These are phyloP conservation scores for Austroboletus rostrupii DNA, from an alignment of 1,284 basidiomycete genomes.

Conservation along the genomic window DNA sequence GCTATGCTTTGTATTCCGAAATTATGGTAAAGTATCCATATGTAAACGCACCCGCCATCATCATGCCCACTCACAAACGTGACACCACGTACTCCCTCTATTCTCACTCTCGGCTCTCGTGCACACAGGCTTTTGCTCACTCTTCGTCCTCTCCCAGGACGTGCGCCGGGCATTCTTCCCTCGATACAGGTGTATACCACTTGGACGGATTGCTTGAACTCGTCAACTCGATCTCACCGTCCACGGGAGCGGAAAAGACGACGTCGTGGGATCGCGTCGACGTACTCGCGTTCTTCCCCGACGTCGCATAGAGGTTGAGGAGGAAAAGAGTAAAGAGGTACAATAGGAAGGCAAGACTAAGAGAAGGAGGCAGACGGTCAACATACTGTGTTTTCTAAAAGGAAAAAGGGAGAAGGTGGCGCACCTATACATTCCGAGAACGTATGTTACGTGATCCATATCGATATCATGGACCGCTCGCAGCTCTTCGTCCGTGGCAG, in stretches of 20 bases:
- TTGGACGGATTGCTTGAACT: slow-evolving; percentile 27
- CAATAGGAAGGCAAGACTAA: slow-evolving; percentile 68
- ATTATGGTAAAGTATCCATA: no score
- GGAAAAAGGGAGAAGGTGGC: not conserved
- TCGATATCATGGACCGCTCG: slow-evolving; percentile 60
- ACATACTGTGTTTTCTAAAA: not conserved
- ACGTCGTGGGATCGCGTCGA: slow-evolving; percentile 6
- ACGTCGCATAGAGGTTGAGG: slow-evolving; percentile 54
- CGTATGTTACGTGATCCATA: slow-evolving; percentile 88
- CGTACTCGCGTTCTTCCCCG: slow-evolving; percentile 53
- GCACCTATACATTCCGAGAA: slow-evolving; percentile 76
- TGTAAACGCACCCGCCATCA: no score
- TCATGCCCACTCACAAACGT: no score
- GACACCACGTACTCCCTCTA: no score
- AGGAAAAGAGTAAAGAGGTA: slow-evolving; percentile 68
- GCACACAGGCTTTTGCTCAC: not conserved
- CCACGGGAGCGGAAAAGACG: slow-evolving; percentile 21
- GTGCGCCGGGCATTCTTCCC: slow-evolving; percentile 29
- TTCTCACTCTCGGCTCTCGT: no score
- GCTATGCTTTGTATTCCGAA: no score
- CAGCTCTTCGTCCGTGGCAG: slow-evolving; percentile 88
- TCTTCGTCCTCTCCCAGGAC: slow-evolving; percentile 36
- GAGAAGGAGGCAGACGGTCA: not conserved
- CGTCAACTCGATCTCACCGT: slow-evolving; percentile 32
- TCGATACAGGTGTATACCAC: slow-evolving; percentile 39